These are phyloP conservation scores for Aureobasidium sp. DNA, from an alignment of 2,329 filamentous ascomycete species.

Conservation along the genomic window DNA sequence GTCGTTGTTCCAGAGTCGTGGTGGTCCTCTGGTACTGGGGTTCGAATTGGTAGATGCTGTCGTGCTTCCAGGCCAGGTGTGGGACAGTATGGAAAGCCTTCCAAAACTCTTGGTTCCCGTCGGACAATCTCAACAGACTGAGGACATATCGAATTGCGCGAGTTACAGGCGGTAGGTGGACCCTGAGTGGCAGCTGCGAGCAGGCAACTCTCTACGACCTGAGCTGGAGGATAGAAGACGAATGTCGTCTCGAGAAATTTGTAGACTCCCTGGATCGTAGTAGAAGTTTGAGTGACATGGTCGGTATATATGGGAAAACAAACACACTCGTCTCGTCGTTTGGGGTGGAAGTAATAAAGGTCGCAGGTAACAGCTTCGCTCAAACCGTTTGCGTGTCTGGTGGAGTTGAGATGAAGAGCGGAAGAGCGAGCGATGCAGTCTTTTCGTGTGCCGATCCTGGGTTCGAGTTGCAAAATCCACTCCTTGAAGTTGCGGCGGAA, in stretches of 20 bases:
- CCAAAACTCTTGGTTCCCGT: not conserved
- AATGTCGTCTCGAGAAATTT: not conserved
- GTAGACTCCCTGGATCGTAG: not conserved
- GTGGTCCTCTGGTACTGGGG: not conserved
- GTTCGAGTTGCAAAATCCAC: not conserved
- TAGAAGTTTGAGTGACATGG: not conserved
- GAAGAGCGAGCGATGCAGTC: conserved; percentile 14
- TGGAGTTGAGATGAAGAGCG: conserved; percentile 1
- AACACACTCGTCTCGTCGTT: conserved; percentile 6
- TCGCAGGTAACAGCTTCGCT: conserved; percentile 12
- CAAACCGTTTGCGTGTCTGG: not conserved
- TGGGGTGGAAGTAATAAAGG: not conserved
- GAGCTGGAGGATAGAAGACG: conserved; percentile 5
- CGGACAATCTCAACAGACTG: not conserved
- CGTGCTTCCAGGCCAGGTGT: not conserved
- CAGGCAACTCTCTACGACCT: conserved; percentile 8
- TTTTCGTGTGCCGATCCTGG: not conserved
- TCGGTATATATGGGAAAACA: conserved; percentile 14
- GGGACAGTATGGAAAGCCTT: conserved; percentile 11
- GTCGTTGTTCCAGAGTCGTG: not conserved
- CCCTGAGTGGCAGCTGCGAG: conserved; percentile 8
- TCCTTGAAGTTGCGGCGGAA: not conserved
- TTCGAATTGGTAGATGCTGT: not conserved
- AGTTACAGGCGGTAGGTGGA: not conserved
- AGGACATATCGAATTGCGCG: not conserved